Percentiles rank a stretch among this genome's conserved stretches.
phyloP scores from a whole-genome alignment of 495 filamentous ascomycete species.

The Penicillium waksmanii region DNA sequence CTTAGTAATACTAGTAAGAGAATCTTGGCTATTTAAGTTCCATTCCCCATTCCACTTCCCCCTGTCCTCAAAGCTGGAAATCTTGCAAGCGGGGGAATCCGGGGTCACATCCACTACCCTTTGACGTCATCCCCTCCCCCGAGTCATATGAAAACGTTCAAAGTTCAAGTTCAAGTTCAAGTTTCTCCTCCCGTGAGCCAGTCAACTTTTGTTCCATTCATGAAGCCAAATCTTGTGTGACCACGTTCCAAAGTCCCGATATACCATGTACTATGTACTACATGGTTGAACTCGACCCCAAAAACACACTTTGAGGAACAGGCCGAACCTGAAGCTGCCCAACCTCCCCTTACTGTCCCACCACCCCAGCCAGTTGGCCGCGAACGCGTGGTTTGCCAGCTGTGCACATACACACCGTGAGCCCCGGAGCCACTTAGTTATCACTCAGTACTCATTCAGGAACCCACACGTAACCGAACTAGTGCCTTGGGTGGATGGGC shows the following conservation, averaged over 20 bases:
- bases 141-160: constrained; percentile 9
- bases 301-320: not conserved
- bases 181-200: not conserved
- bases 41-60: too few relatives aligned
- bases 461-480: constrained; percentile 12
- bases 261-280: not conserved
- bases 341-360: not conserved
- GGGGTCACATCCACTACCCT: constrained; percentile 14
- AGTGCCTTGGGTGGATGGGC: constrained; percentile 4
- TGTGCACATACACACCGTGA: not conserved
- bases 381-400: constrained; percentile 24
- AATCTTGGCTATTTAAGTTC: too few relatives aligned
- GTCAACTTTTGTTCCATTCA: not conserved
- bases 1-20: too few relatives aligned
- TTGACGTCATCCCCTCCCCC: constrained; percentile 20
- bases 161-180: too few relatives aligned
- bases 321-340: constrained; percentile 12
- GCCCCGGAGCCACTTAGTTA: not conserved
- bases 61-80: too few relatives aligned
- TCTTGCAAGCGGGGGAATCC: constrained; percentile 10
- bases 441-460: constrained; percentile 4
- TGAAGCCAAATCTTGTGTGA: too few relatives aligned
- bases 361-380: constrained; percentile 23
- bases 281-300: not conserved
- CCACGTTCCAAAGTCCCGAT: not conserved